Base-by-base conservation (phyloP, 495 filamentous ascomycete genomes). In the Collariella sp. region DNA sequence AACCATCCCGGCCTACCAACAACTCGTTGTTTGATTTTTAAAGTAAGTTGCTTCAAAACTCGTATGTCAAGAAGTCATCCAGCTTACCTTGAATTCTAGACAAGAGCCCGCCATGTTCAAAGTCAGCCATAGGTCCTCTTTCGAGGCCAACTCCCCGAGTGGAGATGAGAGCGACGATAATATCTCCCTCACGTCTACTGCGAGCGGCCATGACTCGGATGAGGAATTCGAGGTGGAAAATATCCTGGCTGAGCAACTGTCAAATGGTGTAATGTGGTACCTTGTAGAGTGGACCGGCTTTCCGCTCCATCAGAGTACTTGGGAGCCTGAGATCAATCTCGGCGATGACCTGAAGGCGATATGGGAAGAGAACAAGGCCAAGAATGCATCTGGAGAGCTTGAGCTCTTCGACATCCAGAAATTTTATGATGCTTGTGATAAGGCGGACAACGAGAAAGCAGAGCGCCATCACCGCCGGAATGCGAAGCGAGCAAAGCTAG, bases 221-320 rank as follows among this genome's bases (percentile, higher is more conserved):
- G 50, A 70, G 16, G 75, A 79, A 39, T 76, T 70, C 44, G 63
- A 64, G 13, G 78, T 81, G 6, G 72, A 79, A 15, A 64, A 67
- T n/a, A 66, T 83, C 41, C 56, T 77, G 13, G 78, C 79, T 10
- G 79, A 88, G 59, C 64, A 69, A 10, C 57, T 35, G 2, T 55
- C 48, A 3, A n/a, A 79, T 7, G 70, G 65, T 9, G 58, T 64
- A 20, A 68, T 58, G 54, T 55, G 65, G 22, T 89, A 84, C 60
- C 72, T 89, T 2, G 76, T 89, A 31, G 74, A 79, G 55, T 91
- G 87, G 87, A 72, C 72, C 22, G 76, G 71, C n/a, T 90, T 86
- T 54, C 67, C 72, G 1, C 44, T 81, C 9, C 55, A 80, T 12
- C 63, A 81, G 43, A 71, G 77, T 46, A 82, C 78, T 3, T 90